These are phyloP conservation scores for Penicillium subrubescens DNA, from an alignment of 495 filamentous ascomycete genomes.

Conservation along the genomic window DNA sequence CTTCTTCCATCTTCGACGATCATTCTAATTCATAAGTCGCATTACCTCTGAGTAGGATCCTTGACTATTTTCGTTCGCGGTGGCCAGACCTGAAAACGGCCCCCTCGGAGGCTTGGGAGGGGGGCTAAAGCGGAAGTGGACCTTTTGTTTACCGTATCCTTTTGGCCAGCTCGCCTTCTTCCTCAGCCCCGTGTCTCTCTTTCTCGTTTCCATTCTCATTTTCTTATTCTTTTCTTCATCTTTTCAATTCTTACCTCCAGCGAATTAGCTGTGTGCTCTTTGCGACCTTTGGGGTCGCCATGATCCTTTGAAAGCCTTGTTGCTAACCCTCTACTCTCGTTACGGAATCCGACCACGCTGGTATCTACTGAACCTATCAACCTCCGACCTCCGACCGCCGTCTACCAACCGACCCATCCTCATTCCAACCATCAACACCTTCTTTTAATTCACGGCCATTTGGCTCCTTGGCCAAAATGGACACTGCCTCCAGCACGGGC, in stretches of 20 bases:
- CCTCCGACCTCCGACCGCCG: conserved; percentile 3
- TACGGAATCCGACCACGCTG: neutral
- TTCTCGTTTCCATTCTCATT: conserved; percentile 10
- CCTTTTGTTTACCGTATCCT: conserved; percentile 19
- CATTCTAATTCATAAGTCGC: no score
- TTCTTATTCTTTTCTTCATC: conserved; percentile 16
- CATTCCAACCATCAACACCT: neutral
- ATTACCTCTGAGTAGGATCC: neutral
- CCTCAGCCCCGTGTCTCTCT: conserved; percentile 9
- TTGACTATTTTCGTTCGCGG: neutral
- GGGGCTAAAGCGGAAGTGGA: conserved; percentile 22
- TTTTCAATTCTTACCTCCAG: conserved; percentile 14
- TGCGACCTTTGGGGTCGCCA: conserved; percentile 17
- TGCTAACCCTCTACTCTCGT: conserved; percentile 10
- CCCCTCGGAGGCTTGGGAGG: conserved; percentile 4
- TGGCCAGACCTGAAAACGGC: conserved; percentile 24
- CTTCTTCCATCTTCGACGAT: no score
- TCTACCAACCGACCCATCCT: conserved; percentile 1
- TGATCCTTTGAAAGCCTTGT: conserved; percentile 17
- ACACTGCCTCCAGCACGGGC: conserved; percentile 62
- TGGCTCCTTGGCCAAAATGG: conserved; percentile 34
- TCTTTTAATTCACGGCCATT: conserved; percentile 3
- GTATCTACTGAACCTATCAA: conserved; percentile 1
- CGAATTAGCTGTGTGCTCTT: conserved; percentile 8
- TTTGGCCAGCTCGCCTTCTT: conserved; percentile 25